Percentiles rank a stretch among this genome's conserved stretches.
Evolutionary conservation across 106 monocot genomes (phyloP).

Genomic region (Acanthochlamys bracteata): DNA sequence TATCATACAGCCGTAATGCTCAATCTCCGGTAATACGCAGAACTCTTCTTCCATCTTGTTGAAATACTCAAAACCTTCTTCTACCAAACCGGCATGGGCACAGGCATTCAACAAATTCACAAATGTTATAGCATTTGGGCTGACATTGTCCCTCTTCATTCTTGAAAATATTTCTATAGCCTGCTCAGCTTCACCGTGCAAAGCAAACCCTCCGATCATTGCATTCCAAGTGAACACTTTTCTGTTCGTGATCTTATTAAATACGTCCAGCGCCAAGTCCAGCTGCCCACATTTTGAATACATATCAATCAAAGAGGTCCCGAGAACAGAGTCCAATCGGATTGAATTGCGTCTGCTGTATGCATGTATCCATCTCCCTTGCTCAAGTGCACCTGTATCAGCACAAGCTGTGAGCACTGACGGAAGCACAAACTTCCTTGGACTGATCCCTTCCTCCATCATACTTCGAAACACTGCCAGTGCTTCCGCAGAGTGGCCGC

Average conservation of each 20-base stretch:
- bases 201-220: slow-evolving; percentile 30
- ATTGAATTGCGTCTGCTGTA: slow-evolving; percentile 15
- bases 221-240: slow-evolving; percentile 55
- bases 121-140: slow-evolving; percentile 38
- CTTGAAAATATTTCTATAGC: slow-evolving; percentile 25
- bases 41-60: slow-evolving; percentile 27
- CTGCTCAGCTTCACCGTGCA: slow-evolving; percentile 28
- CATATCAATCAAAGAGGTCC: slow-evolving; percentile 44
- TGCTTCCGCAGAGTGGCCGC: slow-evolving; percentile 2
- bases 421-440: slow-evolving; percentile 17
- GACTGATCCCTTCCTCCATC: slow-evolving; percentile 5
- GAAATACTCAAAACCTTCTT: slow-evolving; percentile 32
- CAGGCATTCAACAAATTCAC: slow-evolving; percentile 36
- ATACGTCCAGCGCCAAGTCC: slow-evolving; percentile 26
- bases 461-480: slow-evolving; percentile 25
- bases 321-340: slow-evolving; percentile 24
- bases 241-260: slow-evolving; percentile 21
- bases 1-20: slow-evolving; percentile 52
- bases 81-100: slow-evolving; percentile 27
- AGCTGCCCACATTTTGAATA: slow-evolving; percentile 33
- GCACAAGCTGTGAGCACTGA: slow-evolving; percentile 26
- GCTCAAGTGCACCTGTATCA: slow-evolving; percentile 13
- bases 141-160: slow-evolving; percentile 18
- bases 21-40: slow-evolving; percentile 31
- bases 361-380: slow-evolving; percentile 27